Conservation (phyloP, 768 basidiomycete genomes). For the Albatrellus ellisii region DNA sequence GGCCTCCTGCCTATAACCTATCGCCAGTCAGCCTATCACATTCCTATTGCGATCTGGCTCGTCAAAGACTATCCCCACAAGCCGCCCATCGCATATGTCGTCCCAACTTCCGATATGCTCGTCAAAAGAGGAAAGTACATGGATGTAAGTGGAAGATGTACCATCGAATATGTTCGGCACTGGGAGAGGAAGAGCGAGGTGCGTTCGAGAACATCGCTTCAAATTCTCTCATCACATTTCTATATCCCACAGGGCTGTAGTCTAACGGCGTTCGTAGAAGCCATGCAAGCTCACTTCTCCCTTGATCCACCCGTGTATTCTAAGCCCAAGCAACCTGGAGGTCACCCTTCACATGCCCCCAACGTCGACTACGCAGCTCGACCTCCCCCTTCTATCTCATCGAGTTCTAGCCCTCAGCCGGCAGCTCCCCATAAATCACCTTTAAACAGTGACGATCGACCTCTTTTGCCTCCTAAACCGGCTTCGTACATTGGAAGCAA, state of each 20-base stretch:
- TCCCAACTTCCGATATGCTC: conserved; percentile 85
- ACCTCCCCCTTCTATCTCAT: conserved; percentile 11
- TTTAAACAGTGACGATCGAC: neutral
- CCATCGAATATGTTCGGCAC: conserved; percentile 51
- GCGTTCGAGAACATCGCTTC: conserved; percentile 18
- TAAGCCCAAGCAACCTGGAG: conserved; percentile 38
- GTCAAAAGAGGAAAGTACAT: conserved; percentile 64
- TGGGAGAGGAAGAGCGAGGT: conserved; percentile 87
- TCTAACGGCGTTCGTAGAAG: conserved; percentile 58
- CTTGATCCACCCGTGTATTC: conserved; percentile 82
- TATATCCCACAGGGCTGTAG: conserved; percentile 49
- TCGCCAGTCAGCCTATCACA: conserved; percentile 73
- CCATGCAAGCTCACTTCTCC: conserved; percentile 76
- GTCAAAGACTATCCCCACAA: conserved; percentile 70
- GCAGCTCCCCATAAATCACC: neutral
- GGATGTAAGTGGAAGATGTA: conserved; percentile 70
- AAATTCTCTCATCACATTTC: conserved; percentile 9
- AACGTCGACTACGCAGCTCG: conserved; percentile 11
- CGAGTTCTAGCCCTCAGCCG: too few relatives aligned
- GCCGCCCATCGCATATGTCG: conserved; percentile 83
- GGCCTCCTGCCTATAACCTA: conserved; percentile 85
- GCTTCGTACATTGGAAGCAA: neutral
- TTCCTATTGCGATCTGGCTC: conserved; percentile 85
- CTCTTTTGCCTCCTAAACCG: conserved; percentile 1
- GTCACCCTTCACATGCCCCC: conserved; percentile 10